Base-by-base conservation (phyloP, 352 stramenopile species). In the Pythium sukuiense region DNA sequence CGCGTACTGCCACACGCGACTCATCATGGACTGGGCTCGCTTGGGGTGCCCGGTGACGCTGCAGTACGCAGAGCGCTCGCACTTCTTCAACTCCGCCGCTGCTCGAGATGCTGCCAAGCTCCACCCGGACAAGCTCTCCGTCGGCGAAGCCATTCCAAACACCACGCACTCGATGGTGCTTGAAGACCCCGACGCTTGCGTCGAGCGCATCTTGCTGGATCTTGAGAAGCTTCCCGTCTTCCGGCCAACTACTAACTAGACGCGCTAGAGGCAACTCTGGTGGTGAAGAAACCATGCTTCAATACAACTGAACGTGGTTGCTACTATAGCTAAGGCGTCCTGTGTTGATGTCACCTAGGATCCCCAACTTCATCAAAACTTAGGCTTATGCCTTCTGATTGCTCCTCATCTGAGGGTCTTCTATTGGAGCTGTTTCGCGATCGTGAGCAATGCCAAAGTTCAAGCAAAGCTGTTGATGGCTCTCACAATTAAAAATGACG, bases 201-300 rank as follows among this genome's bases (percentile, higher is more conserved):
- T 80, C 7, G 55, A 76, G 14, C 80, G 77, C 32, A 89, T 91
- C 45, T 49, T 74, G 7, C 2, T 20, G 20, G 39, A 61, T 13
- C 37, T 74, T 5, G 39, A 32, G 26, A 45, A 48, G 26, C 29
- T 67, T 24, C 61, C 61, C 16, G 32, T 59, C 5, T 70, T 73
- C 33, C 45, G 69, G 48, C 24, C 26, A 20, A 57, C 3, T 24
- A 18, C 26, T 27, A 57, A 39, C n/a, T n/a, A n/a, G n/a, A n/a
- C n/a, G n/a, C n/a, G n/a, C n/a, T n/a, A n/a, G n/a, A n/a, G 43
- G 18, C 14, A 4, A n/a, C 2, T 50, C 6, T n/a, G 14, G 43
- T 50, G 14, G n/a, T 26, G 14, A n/a, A n/a, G n/a, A n/a, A n/a
- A n/a, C n/a, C n/a, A n/a, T n/a, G n/a, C n/a, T n/a, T n/a, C n/a